phyloP scores from a whole-genome alignment of 352 stramenopile species.

The Phytophthora podocarpi region DNA sequence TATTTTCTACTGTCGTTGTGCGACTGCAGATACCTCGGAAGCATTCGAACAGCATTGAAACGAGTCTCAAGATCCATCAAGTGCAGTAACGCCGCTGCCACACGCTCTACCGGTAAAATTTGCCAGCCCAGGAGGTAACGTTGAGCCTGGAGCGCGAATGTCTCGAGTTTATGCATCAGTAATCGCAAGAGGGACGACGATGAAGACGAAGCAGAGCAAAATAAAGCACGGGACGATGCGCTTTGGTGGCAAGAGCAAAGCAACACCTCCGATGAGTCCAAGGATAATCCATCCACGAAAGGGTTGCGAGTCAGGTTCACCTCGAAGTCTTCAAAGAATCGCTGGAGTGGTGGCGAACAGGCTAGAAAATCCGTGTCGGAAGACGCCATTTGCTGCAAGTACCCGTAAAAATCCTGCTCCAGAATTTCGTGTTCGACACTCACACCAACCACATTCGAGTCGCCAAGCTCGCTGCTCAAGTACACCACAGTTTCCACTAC shows the following conservation, averaged over 20 bases:
- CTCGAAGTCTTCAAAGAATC: conserved; percentile 51
- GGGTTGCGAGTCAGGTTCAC: conserved; percentile 61
- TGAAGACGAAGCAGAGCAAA: conserved; percentile 34
- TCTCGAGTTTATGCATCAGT: conserved; percentile 55
- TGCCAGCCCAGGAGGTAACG: conserved; percentile 56
- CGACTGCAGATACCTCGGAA: conserved; percentile 58
- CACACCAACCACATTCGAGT: neutral
- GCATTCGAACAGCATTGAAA: conserved; percentile 53
- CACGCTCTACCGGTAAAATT: conserved; percentile 52
- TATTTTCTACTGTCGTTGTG: conserved; percentile 10
- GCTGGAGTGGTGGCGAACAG: conserved; percentile 36
- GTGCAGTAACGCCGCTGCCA: conserved; percentile 57
- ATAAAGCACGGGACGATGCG: conserved; percentile 22
- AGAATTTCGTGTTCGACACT: conserved; percentile 33
- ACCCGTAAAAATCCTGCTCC: conserved; percentile 50
- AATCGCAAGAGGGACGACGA: conserved; percentile 62
- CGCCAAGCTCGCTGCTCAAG: conserved; percentile 42
- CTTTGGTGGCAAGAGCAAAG: conserved; percentile 63
- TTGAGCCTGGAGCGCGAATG: conserved; percentile 52
- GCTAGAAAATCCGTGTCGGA: conserved; percentile 59
- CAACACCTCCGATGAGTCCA: conserved; percentile 74
- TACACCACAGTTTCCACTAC: conserved; percentile 72
- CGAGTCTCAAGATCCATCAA: conserved; percentile 61
- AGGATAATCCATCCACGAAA: conserved; percentile 62
- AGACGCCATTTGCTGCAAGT: conserved; percentile 50